phyloP scores from a whole-genome alignment of 805 yeast species.

The Pichia manshurica region DNA sequence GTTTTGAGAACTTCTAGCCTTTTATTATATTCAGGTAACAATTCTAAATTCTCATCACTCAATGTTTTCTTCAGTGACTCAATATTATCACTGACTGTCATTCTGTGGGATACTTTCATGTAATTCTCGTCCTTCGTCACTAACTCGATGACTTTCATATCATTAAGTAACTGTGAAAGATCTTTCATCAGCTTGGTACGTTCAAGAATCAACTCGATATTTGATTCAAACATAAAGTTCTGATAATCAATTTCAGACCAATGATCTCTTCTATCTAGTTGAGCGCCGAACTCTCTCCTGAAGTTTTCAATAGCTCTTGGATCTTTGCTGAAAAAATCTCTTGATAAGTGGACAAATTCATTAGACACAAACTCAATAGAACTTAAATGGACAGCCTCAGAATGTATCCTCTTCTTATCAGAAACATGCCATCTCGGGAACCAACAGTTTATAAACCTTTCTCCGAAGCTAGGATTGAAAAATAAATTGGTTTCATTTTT shows the following conservation, averaged over 20 bases:
- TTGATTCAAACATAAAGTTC: constrained; percentile 30
- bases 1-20: constrained; percentile 70
- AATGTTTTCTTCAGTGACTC: constrained; percentile 52
- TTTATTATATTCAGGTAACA: constrained; percentile 91
- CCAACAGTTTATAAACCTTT: constrained; percentile 30
- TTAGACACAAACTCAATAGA: constrained; percentile 41
- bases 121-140: constrained; percentile 17
- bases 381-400: constrained; percentile 36
- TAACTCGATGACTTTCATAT: constrained; percentile 16
- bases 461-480: constrained; percentile 25
- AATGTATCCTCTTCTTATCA: constrained; percentile 3
- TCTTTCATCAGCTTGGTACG: constrained; percentile 29
- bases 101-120: constrained; percentile 37
- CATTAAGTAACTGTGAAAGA: constrained; percentile 25
- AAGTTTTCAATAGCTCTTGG: background rate
- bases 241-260: constrained; percentile 42
- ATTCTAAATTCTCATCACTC: constrained; percentile 82
- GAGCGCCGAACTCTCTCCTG: background rate
- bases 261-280: constrained; percentile 26
- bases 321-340: constrained; percentile 5
- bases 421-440: constrained; percentile 30
- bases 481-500: constrained; percentile 18
- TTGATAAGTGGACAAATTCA: constrained; percentile 27
- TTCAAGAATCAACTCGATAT: constrained; percentile 34
- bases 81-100: constrained; percentile 44